Percentiles rank a stretch among this genome's conserved stretches.
phyloP scores from a whole-genome alignment of 495 filamentous ascomycete genomes.

The Aspergillus sparsus region DNA sequence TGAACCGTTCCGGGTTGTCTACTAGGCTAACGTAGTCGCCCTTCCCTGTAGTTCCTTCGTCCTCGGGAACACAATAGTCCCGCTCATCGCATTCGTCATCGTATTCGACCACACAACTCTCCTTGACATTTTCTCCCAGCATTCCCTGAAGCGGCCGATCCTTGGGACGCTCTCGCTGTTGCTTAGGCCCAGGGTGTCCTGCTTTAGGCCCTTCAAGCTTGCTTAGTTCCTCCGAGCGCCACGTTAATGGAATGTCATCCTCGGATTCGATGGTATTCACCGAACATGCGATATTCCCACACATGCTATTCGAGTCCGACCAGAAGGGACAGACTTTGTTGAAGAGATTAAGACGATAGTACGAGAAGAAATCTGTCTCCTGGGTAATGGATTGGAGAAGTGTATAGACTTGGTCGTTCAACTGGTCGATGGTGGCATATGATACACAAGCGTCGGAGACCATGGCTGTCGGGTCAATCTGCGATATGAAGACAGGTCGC shows the following conservation, averaged over 20 bases:
- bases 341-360: conserved; percentile 96
- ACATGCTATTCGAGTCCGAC: conserved; percentile 90
- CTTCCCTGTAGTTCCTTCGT: conserved; percentile 80
- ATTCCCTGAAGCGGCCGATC: conserved; percentile 75
- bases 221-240: conserved; percentile 88
- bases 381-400: conserved; percentile 77
- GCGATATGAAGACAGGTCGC: conserved; percentile 13
- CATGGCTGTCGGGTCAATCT: conserved; percentile 64
- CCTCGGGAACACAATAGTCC: conserved; percentile 96
- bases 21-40: conserved; percentile 95
- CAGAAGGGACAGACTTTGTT: conserved; percentile 95
- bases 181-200: conserved; percentile 74
- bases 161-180: conserved; percentile 66
- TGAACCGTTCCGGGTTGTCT: conserved; percentile 94
- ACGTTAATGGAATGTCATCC: conserved; percentile 86
- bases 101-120: conserved; percentile 95
- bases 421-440: conserved; percentile 80
- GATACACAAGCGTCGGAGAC: conserved; percentile 91
- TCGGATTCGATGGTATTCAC: conserved; percentile 97
- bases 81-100: conserved; percentile 97
- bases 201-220: conserved; percentile 92
- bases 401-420: conserved; percentile 79
- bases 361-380: conserved; percentile 94
- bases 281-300: conserved; percentile 94
- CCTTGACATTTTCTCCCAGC: conserved; percentile 82